A percentile compares a stretch with the other conserved stretches of the same genome.
phyloP scores from a whole-genome alignment of 1,139 yeast species.

The Kodamaea arcana region DNA sequence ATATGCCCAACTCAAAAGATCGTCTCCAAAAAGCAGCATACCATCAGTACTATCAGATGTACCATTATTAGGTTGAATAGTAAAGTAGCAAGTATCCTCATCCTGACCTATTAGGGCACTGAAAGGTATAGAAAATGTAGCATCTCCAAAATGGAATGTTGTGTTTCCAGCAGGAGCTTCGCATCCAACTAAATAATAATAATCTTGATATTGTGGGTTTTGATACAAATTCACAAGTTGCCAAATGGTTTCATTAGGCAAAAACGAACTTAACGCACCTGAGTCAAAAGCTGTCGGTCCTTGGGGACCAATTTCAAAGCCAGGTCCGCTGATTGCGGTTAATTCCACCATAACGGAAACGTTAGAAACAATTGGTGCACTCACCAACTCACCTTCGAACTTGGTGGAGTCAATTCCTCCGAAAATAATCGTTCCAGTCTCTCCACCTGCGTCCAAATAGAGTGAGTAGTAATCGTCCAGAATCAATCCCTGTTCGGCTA shows the following conservation, averaged over 20 bases:
- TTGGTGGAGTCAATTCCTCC: constrained; percentile 59
- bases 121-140: too few species aligned
- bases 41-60: too few species aligned
- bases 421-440: constrained; percentile 46
- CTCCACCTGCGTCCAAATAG: constrained; percentile 32
- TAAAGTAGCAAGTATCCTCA: too few species aligned
- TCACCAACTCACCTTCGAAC: constrained; percentile 39
- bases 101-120: too few species aligned
- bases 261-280: constrained; percentile 54
- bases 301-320: constrained; percentile 1
- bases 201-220: background rate
- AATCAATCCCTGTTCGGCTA: constrained; percentile 49
- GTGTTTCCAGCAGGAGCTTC: background rate
- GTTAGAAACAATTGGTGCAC: constrained; percentile 7
- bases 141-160: background rate
- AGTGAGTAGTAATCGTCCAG: constrained; percentile 49
- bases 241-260: constrained; percentile 44
- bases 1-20: too few species aligned
- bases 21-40: too few species aligned
- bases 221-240: constrained; percentile 26
- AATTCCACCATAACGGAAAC: constrained; percentile 6
- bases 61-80: too few species aligned
- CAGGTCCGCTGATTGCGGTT: constrained; percentile 1
- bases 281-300: constrained; percentile 52
- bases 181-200: constrained; percentile 4